Conservation (phyloP, 148 eudicot species). For the Cornus kousa region DNA sequence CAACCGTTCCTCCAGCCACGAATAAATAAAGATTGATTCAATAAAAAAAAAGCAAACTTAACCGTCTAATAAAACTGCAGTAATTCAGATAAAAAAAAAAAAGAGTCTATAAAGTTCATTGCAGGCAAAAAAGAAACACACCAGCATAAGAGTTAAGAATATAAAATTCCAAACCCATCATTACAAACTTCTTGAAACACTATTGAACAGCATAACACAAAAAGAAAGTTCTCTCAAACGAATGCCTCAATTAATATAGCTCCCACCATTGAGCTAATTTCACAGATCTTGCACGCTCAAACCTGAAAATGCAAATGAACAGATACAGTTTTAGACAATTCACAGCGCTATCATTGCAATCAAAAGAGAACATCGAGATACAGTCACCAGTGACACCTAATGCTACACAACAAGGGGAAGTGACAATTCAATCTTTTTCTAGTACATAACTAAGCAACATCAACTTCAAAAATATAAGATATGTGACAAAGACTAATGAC, state of each 20-base stretch:
- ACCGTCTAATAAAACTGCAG: no score
- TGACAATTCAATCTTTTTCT: neutral
- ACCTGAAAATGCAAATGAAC: constrained; percentile 13
- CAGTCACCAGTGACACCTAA: neutral
- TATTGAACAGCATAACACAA: neutral
- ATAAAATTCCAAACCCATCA: constrained; percentile 4
- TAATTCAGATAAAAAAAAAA: no score
- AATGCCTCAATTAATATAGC: neutral
- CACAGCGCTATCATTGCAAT: neutral
- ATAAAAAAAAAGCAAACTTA: no score
- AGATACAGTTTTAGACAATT: neutral
- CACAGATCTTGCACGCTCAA: constrained; percentile 31
- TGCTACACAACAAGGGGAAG: neutral
- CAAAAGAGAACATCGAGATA: no score
- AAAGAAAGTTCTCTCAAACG: neutral
- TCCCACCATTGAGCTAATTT: neutral
- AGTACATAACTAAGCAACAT: no score
- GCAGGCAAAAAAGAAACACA: neutral
- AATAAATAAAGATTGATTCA: no score
- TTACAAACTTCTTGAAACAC: neutral
- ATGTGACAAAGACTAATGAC: no score
- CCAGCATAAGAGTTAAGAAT: neutral
- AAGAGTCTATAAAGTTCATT: neutral
- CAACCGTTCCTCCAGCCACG: no score
- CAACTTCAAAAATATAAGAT: neutral